Evolutionary conservation across 352 stramenopile species (phyloP).

Genomic region (Globisporangium parvum): DNA sequence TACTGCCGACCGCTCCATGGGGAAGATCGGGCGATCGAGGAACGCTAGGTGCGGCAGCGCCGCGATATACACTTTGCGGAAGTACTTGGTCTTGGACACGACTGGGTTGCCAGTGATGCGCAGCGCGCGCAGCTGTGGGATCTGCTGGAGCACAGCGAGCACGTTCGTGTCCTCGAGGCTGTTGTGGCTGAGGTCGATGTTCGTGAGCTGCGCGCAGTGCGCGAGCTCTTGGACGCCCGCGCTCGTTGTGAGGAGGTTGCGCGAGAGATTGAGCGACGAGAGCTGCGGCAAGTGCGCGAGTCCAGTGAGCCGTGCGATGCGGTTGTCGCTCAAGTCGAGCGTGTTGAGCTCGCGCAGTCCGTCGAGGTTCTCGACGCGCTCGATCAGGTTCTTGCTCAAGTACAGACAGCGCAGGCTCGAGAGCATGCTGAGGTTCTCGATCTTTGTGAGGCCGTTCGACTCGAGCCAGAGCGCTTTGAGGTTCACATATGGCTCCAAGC

Average conservation of each 20-base stretch:
- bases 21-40: conserved; percentile 94
- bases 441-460: conserved; percentile 88
- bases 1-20: conserved; percentile 79
- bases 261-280: conserved; percentile 84
- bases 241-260: conserved; percentile 82
- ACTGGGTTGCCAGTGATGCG: conserved; percentile 88
- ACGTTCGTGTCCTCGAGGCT: conserved; percentile 74
- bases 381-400: conserved; percentile 91
- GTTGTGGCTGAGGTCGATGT: conserved; percentile 93
- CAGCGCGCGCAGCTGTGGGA: conserved; percentile 75
- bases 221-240: conserved; percentile 72
- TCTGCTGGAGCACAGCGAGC: conserved; percentile 72
- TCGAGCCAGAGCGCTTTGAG: conserved; percentile 95
- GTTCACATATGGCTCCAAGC: conserved; percentile 90
- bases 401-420: conserved; percentile 90
- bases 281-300: conserved; percentile 72
- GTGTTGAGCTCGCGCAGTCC: conserved; percentile 79
- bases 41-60: conserved; percentile 81
- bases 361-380: conserved; percentile 63
- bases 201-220: conserved; percentile 68
- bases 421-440: conserved; percentile 76
- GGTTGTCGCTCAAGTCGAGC: conserved; percentile 91
- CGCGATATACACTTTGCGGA: conserved; percentile 91
- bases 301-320: conserved; percentile 77
- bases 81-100: conserved; percentile 89